Evolutionary conservation across 129 eudicot species (phyloP).

Genomic region (Arctium lappa): DNA sequence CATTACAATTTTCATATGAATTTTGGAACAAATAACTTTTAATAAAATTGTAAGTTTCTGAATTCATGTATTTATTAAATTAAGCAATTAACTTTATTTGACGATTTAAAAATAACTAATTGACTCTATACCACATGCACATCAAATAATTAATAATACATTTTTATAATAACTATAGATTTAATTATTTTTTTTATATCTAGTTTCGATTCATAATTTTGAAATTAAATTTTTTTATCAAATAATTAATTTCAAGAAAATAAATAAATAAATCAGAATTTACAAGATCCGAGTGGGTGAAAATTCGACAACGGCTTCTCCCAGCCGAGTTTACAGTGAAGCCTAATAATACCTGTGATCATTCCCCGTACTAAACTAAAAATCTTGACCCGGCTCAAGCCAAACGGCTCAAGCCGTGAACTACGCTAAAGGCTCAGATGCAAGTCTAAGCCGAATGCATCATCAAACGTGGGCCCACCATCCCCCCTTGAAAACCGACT

Average conservation of each 20-base stretch:
- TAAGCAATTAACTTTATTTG: too few relatives aligned
- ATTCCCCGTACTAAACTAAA: slow-evolving; percentile 7
- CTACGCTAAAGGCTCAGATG: slow-evolving; percentile 76
- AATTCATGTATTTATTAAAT: neutral
- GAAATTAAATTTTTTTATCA: neutral
- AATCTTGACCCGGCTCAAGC: neutral
- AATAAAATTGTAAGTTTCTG: neutral
- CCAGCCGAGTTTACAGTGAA: slow-evolving; percentile 34
- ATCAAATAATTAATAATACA: neutral
- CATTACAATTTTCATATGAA: neutral
- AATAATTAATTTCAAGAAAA: slow-evolving; percentile 26
- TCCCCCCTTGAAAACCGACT: slow-evolving; percentile 58
- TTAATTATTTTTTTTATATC: neutral
- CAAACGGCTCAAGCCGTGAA: slow-evolving; percentile 34
- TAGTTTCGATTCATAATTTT: neutral
- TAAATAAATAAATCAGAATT: slow-evolving; percentile 56
- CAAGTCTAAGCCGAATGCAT: slow-evolving; percentile 70
- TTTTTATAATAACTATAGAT: neutral
- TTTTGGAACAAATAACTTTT: neutral
- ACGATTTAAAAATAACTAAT: neutral
- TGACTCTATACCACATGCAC: neutral
- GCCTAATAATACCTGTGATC: slow-evolving; percentile 5
- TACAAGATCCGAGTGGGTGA: slow-evolving; percentile 46
- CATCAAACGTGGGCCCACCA: slow-evolving; percentile 74
- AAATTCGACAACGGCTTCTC: slow-evolving; percentile 33